Conservation (phyloP, 1,284 basidiomycete genomes). For the Chondrostereum purpureum region DNA sequence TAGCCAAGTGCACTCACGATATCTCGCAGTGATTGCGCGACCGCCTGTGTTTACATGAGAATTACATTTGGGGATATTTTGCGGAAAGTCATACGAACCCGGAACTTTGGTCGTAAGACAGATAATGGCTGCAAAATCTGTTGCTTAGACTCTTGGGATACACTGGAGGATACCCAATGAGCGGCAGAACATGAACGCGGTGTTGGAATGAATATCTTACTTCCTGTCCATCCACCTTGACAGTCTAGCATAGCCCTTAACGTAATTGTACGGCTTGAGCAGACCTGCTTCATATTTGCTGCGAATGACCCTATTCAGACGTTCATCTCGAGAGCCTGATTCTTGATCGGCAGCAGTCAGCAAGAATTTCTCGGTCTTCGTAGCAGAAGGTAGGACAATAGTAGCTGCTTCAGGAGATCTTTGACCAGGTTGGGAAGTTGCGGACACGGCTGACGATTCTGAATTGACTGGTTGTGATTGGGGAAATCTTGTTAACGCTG, state of each 20-base stretch:
- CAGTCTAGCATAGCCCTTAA: constrained; percentile 86
- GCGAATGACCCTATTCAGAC: constrained; percentile 87
- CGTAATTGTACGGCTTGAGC: constrained; percentile 94
- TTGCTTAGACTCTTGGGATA: constrained; percentile 85
- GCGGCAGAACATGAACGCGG: constrained; percentile 3
- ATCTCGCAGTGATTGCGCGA: constrained; percentile 86
- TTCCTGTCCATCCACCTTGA: constrained; percentile 94
- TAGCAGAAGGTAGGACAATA: constrained; percentile 57
- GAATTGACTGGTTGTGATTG: constrained; percentile 10
- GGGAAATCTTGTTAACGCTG: background rate
- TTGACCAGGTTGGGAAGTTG: constrained; percentile 12
- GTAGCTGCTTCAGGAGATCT: constrained; percentile 20
- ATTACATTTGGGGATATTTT: background rate
- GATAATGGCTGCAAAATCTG: constrained; percentile 86
- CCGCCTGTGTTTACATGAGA: constrained; percentile 49
- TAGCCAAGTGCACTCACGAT: constrained; percentile 43
- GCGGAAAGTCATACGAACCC: constrained; percentile 39
- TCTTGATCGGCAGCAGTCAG: constrained; percentile 95
- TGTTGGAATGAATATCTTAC: constrained; percentile 28
- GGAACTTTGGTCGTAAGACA: constrained; percentile 89
- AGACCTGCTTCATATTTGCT: constrained; percentile 97
- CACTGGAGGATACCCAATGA: constrained; percentile 34
- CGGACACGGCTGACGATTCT: constrained; percentile 15
- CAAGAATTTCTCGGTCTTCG: constrained; percentile 83
- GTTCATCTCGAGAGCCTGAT: constrained; percentile 84